Conservation (phyloP, 2,329 filamentous ascomycete species). For the Phaeosphaeriaceae sp. region DNA sequence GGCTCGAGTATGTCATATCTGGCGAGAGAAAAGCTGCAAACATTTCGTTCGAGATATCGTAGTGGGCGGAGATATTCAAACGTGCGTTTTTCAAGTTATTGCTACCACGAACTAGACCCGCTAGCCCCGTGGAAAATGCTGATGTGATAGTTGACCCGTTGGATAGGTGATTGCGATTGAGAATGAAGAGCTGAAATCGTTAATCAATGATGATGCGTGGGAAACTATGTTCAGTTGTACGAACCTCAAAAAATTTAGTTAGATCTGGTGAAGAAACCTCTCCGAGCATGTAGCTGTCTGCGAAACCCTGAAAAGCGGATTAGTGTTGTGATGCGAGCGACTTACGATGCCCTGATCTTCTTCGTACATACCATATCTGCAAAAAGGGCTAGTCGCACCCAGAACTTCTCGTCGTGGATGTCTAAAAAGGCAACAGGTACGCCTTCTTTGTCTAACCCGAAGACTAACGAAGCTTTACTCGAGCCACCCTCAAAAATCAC, state of each 20-base stretch:
- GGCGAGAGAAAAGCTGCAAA: constrained; percentile 74
- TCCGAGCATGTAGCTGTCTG: constrained; percentile 75
- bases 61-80: constrained; percentile 74
- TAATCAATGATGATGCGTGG: constrained; percentile 11
- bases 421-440: constrained; percentile 61
- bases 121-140: constrained; percentile 63
- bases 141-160: constrained; percentile 70
- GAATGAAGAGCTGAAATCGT: constrained; percentile 67
- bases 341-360: background rate
- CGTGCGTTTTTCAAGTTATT: constrained; percentile 59
- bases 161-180: constrained; percentile 68
- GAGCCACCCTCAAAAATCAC: constrained; percentile 53
- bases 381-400: constrained; percentile 71
- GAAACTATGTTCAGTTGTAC: constrained; percentile 3
- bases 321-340: background rate
- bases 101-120: constrained; percentile 58
- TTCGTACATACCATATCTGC: constrained; percentile 67
- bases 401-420: constrained; percentile 71
- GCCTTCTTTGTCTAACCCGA: constrained; percentile 47
- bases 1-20: constrained; percentile 80
- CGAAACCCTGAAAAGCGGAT: constrained; percentile 61
- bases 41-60: constrained; percentile 79
- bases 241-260: constrained; percentile 70
- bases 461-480: constrained; percentile 52
- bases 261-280: constrained; percentile 72